Evolutionary conservation across 257 asterid species (phyloP).

Genomic region (Capsicum pubescens): DNA sequence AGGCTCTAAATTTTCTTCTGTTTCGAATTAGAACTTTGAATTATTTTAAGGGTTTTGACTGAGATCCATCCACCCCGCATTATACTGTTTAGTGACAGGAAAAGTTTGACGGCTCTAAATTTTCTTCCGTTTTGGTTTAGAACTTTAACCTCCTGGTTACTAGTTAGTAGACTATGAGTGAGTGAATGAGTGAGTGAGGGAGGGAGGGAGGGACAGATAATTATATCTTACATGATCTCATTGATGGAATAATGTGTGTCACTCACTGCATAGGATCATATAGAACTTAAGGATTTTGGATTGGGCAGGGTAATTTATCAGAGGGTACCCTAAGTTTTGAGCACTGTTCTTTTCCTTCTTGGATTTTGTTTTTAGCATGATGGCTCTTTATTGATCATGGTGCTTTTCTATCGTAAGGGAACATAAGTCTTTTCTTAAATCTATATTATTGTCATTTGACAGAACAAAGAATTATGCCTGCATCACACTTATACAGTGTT

Average conservation of each 20-base stretch:
- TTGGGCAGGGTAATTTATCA: constrained; percentile 7
- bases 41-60: background rate
- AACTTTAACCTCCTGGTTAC: background rate
- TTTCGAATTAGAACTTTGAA: background rate
- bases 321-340: background rate
- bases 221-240: background rate
- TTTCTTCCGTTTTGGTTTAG: background rate
- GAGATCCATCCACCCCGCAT: background rate
- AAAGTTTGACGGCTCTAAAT: background rate
- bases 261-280: background rate
- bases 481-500: background rate
- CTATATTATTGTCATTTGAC: background rate
- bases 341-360: constrained; percentile 9
- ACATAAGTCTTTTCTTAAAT: background rate
- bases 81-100: background rate
- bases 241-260: background rate
- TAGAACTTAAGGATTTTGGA: background rate
- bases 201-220: background rate
- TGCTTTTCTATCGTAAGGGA: background rate
- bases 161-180: background rate
- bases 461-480: background rate
- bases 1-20: background rate
- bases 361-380: background rate
- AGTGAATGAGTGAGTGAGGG: too few relatives aligned
- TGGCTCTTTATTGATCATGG: background rate